Base-by-base conservation (phyloP, 108 stramenopile genomes). In the Nitzschia putrida region DNA sequence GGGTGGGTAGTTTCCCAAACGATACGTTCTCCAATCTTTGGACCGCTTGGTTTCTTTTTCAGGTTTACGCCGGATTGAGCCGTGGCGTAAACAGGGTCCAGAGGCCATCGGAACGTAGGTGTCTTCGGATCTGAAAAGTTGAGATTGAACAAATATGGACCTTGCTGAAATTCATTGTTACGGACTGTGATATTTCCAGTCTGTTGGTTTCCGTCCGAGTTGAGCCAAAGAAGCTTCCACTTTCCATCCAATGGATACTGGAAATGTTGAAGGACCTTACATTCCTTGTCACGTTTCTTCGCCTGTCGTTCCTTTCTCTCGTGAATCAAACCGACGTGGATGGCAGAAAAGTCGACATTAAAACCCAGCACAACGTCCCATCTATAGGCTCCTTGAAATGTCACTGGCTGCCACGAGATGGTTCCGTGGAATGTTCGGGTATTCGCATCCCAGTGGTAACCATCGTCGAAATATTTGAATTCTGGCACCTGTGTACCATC, bases 1-100 rank as follows among this genome's bases (percentile, higher is more conserved):
- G 69, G 69, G 41, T 71, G 69, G 2, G 69, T 61, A 1, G 69
- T 71, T 38, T 71, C 69, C 69, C 69, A 71, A 24, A 61, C 59
- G 20, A 71, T 41, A 0, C 53, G 26, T 38, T 71, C 60, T 0
- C 69, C 69, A 61, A 71, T 39, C 9, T 61, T 50, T 7, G 69
- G 69, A 38, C 69, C 69, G 12, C 14, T 41, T 4, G 69, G 69
- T 39, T 61, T 61, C 59, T 71, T 53, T 23, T 61, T 61, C 0
- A 71, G 49, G 50, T 71, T 61, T 5, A 59, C 44, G 10, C 69
- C 69, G 2, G 69, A 59, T 23, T 71, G 60, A 2, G 69, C 50
- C 0, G 24, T 22, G 7, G 69, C 69, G 22, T 23, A 61, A 2
- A 71, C 51, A 40, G 69, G 69, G 61, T 71, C 69, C 9, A 71